phyloP scores from a whole-genome alignment of 2,329 filamentous ascomycete species.

The Aureobasidium sp. region DNA sequence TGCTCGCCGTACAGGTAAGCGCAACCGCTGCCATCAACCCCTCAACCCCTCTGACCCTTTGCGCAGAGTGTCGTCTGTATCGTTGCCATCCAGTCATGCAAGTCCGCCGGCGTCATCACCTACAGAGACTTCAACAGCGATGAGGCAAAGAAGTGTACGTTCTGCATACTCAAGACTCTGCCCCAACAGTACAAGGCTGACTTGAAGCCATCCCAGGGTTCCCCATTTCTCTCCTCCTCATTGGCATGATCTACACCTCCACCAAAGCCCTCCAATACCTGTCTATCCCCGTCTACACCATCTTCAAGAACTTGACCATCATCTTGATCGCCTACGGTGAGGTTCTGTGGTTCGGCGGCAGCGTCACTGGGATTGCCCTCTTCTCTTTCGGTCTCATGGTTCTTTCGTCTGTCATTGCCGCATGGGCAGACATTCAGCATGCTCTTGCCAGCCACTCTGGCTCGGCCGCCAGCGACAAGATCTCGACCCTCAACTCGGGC shows the following conservation, averaged over 20 bases:
- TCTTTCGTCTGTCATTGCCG: slow-evolving; percentile 84
- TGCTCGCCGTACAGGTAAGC: slow-evolving; percentile 83
- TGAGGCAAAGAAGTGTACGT: slow-evolving; percentile 86
- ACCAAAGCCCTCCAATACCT: slow-evolving; percentile 94
- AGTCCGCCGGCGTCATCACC: slow-evolving; percentile 72
- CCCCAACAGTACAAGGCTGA: background rate
- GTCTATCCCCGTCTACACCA: slow-evolving; percentile 96
- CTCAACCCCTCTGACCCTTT: background rate
- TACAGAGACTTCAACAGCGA: slow-evolving; percentile 78
- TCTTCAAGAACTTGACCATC: slow-evolving; percentile 99
- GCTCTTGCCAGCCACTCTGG: slow-evolving; percentile 49
- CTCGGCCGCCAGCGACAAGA: slow-evolving; percentile 55
- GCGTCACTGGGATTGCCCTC: slow-evolving; percentile 76
- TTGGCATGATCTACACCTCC: slow-evolving; percentile 98
- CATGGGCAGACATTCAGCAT: slow-evolving; percentile 93
- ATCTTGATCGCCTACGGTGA: slow-evolving; percentile 98
- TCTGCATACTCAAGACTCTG: background rate
- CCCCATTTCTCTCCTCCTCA: slow-evolving; percentile 87
- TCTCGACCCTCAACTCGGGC: slow-evolving; percentile 86
- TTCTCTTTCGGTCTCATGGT: slow-evolving; percentile 97
- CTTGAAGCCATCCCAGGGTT: slow-evolving; percentile 58
- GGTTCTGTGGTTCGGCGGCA: slow-evolving; percentile 95
- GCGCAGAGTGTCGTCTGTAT: slow-evolving; percentile 81
- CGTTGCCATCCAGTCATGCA: slow-evolving; percentile 72
- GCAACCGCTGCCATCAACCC: background rate